Base-by-base conservation (phyloP, 495 filamentous ascomycete genomes). In the Lasiosphaeria miniovina region DNA sequence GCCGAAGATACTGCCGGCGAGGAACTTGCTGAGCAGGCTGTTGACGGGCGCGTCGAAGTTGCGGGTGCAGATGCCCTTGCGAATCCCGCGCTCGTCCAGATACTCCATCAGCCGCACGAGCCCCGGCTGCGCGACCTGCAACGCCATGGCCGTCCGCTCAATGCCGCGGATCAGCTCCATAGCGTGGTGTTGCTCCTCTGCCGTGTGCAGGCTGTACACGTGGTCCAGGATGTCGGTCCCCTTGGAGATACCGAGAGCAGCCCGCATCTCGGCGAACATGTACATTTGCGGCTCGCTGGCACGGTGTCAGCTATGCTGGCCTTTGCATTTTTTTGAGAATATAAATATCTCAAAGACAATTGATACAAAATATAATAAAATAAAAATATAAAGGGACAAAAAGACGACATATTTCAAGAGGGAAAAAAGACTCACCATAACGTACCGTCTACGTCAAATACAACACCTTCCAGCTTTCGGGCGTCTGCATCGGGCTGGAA, bases 391-490 rank as follows among this genome's bases (percentile, higher is more conserved):
- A 46, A 11, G 11, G 4, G 4, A 9, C 43, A n/a, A 46, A 14
- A 14, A 46, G 15, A 46, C 4, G 12, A 46, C 5, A n/a, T n/a
- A 24, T 46, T 46, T 14, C 43, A 46, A 9, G 12, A 46, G 40
- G 31, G 8, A 6, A 35, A 40, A 52, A 46, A 40, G 52, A 79
- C 84, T 80, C 74, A 93, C 93, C 89, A 96, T 52, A 98, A 71
- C 24, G 93, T 98, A 6, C 93, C 93, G 72, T 98, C 93, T 36
- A 98, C 89, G 76, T 98, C 93, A 72, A 98, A 98, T 36, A 97
- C 85, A 6, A 98, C 82, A 1, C 93, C 93, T 64, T 86, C 84
- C 52, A 98, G 73, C 53, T 73, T 79, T 41, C 87, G 88, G 10
- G 76, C 36, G 31, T 63, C 34, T 0, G 66, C 52, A 6, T 63